Evolutionary conservation across 1,284 basidiomycete species (phyloP), one percentile per base, ranked within the genome.

Genomic region (Marasmius fiardii): DNA sequence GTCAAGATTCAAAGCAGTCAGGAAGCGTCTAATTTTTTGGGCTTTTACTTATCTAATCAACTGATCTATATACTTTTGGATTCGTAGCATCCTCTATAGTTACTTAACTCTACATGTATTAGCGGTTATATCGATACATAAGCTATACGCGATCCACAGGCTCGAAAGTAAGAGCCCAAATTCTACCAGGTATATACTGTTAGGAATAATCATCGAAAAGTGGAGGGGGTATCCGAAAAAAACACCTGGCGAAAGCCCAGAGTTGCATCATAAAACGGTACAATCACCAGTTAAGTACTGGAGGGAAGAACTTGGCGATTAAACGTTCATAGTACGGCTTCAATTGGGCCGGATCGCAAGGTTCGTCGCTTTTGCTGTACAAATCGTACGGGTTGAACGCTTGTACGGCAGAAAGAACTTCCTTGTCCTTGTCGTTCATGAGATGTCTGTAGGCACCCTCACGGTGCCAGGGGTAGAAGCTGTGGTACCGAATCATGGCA

Each of bases 401-500:
- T 49, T 79, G 79, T 24, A 89, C 89, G 26, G 88, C 90, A 37
- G 77, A 80, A 24, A 92, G 80, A 21, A 81, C 76, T 58, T 74
- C 74, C 57, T 71, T 61, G 67, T 92, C 89, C 53, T 83, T 82
- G 23, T 84, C 84, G 67, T 85, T 86, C 63, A 83, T 87, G 50
- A 95, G 81, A 67, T 94, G 86, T 28, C 71, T 67, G 74, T 95
- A 95, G 0, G 92, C 93, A 57, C 81, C 81, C 67, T 93, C 92
- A 51, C 90, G 82, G 70, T 93, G 92, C 92, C 92, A 95, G n/a
- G 79, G 81, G 63, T 95, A 95, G 79, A 95, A 95, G 63, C 88
- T 92, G 75, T 96, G 93, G 71, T 92, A 95, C 24, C 93, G 85
- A 66, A 96, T 93, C 93, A 96, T 96, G 24, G 89, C 86, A 35